Conservation (phyloP, 495 filamentous ascomycete species). For the Lasiosphaeriaceae sp. region DNA sequence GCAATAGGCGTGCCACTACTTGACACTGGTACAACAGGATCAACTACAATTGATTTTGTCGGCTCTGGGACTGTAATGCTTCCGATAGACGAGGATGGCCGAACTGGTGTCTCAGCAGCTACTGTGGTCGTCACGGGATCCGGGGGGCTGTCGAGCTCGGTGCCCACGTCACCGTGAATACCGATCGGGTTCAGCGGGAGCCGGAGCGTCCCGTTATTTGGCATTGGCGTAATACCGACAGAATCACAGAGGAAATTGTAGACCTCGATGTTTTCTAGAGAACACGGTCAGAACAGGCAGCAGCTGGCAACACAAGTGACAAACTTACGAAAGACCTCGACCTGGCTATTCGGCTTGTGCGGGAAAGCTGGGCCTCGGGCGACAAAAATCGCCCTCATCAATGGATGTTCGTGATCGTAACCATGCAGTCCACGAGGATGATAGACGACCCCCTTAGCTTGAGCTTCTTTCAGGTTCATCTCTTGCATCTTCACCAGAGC, state of each 20-base stretch:
- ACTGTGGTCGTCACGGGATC: slow-evolving; percentile 19
- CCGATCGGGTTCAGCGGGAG: slow-evolving; percentile 69
- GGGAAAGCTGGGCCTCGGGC: slow-evolving; percentile 86
- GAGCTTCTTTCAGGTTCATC: slow-evolving; percentile 63
- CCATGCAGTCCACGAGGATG: slow-evolving; percentile 79
- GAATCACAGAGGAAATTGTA: slow-evolving; percentile 93
- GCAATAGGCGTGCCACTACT: neutral
- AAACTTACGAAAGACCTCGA: slow-evolving; percentile 79
- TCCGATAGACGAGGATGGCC: neutral
- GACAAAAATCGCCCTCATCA: slow-evolving; percentile 92
- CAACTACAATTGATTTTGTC: slow-evolving; percentile 16
- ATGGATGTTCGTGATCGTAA: slow-evolving; percentile 82
- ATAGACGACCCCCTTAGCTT: slow-evolving; percentile 60
- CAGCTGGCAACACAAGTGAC: neutral
- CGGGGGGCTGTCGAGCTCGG: slow-evolving; percentile 25
- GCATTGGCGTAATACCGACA: slow-evolving; percentile 59
- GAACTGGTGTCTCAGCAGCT: neutral
- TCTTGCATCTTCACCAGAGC: slow-evolving; percentile 77
- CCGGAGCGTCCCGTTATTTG: slow-evolving; percentile 86
- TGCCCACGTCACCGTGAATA: slow-evolving; percentile 47
- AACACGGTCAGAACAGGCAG: slow-evolving; percentile 11
- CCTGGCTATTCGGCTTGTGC: slow-evolving; percentile 71
- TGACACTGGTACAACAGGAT: slow-evolving; percentile 7
- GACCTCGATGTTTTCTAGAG: slow-evolving; percentile 85
- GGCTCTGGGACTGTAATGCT: slow-evolving; percentile 16